Base-by-base conservation (phyloP, 208 protist species). In the Leishmania amazonensis region DNA sequence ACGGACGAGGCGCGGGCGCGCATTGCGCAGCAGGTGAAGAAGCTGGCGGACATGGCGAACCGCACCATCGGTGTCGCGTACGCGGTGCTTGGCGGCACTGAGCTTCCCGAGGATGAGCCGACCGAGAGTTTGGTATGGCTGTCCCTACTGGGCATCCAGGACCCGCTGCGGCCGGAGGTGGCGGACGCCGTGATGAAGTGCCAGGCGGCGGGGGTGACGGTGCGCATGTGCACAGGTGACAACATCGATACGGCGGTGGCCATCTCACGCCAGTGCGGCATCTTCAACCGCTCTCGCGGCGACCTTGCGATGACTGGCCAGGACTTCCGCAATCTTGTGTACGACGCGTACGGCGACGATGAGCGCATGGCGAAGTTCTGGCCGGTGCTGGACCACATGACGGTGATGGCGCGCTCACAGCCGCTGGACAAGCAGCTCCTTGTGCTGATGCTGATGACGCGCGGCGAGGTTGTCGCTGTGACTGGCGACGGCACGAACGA, bases 401-500 rank as follows among this genome's bases (percentile, higher is more conserved):
- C 85, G 31, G 93, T 98, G 79, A 96, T 98, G 90, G 96, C 91
- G 31, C 91, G 95, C 68, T 97, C 89, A 65, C 91, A 91, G 79
- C 96, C 95, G 31, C 81, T 92, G 84, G 93, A 98, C 90, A 98
- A 98, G 91, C 90, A 95, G 80, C 86, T 95, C 79, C 87, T 98
- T 8, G 95, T 98, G 84, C 84, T 89, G 83, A 92, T 93, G 88
- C 90, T 98, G 68, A 90, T 94, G 83, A 84, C 53, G 54, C 89
- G 96, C 53, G 90, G 88, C 13, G 90, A 98, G 87, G 85, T 96
- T 13, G 88, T 96, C 49, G 92, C 89, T 57, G 90, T 97, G 88
- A 99, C 98, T 8, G 99, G 99, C 49, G 99, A 99, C 82, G 98
- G 98, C 73, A 99, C 96, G 70, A 99, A 99, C 89, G 99, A 99